phyloP scores from a whole-genome alignment of 1,284 basidiomycete genomes.

The Ceraceosorus bombacis region DNA sequence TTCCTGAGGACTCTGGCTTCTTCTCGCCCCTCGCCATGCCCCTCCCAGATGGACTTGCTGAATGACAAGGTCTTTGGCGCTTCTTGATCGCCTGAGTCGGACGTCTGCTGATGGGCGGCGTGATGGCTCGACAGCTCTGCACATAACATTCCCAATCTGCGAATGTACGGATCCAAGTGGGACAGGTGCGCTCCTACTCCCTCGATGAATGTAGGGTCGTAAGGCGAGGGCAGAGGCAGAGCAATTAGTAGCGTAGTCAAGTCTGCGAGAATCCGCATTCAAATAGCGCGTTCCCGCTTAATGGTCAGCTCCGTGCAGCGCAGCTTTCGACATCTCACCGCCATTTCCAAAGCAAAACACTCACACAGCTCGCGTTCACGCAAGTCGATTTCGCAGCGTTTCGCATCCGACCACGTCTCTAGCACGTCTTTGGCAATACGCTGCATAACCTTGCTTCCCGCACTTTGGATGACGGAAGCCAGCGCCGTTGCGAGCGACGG shows the following conservation, averaged over 20 bases:
- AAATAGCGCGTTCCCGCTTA: no score
- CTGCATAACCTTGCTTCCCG: no score
- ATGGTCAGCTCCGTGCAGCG: no score
- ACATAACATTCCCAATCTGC: slow-evolving; percentile 85
- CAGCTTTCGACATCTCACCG: no score
- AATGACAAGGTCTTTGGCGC: slow-evolving; percentile 63
- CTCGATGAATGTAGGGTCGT: slow-evolving; percentile 59
- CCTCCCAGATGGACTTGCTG: slow-evolving; percentile 67
- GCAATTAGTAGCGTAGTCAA: not conserved
- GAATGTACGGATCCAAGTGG: slow-evolving; percentile 59
- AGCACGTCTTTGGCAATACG: no score
- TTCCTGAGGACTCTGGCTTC: slow-evolving; percentile 32
- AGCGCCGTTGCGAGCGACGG: no score
- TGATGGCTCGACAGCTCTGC: slow-evolving; percentile 57
- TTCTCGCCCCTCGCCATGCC: slow-evolving; percentile 59
- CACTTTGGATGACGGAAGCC: no score
- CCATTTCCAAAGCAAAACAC: no score
- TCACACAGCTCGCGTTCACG: no score
- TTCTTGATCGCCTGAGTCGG: no score
- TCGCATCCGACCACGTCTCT: no score
- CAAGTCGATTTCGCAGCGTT: no score
- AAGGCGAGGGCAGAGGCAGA: not conserved
- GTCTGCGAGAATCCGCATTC: not conserved
- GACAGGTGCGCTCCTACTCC: slow-evolving; percentile 64
- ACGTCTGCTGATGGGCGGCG: not conserved